Evolutionary conservation across 352 stramenopile genomes (phyloP), one percentile per base, ranked within the genome.

Genomic region (Phytophthora sp.): DNA sequence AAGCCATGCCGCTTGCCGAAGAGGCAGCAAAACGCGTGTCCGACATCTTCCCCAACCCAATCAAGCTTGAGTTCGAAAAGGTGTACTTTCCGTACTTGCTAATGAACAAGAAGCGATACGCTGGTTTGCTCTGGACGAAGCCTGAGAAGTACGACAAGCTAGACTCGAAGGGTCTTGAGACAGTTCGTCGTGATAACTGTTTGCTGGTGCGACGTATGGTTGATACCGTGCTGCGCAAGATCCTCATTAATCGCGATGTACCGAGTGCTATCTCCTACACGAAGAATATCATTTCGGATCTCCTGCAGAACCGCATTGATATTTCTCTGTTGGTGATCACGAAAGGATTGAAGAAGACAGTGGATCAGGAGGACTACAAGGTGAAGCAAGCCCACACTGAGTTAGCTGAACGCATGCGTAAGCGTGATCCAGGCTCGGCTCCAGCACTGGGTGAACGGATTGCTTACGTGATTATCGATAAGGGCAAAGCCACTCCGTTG

Each of bases 221-320:
- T 39, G 96, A 99, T 74, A 98, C 94, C 5, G 98, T 94, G 30
- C 66, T 99, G 58, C 82, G 97, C 66, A 99, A 99, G 82, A 99
- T 99, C 57, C 81, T 99, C 31, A 99, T 99, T 38, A 93, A 99
- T 24, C 87, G 95, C 20, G 88, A 99, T 67, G 97, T 99, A 16
- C 71, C 95, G 8, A 94, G 90, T 18, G 98, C 98, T 4, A 98
- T 99, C 56, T 70, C 86, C 47, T 99, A 99, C 78, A 98, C 98
- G 29, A 99, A 99, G 71, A 89, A 84, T 21, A 93, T 98, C 55
- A 99, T 99, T 66, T 89, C 94, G 8, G 95, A 99, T 75, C 76
- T 99, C 21, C 74, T 99, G n/a, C 97, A 99, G 80, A 99, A 99
- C 77, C 99, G 99, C 57, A 96, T 99, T 71, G 98, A 99, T 77